Percentiles rank a stretch among this genome's conserved stretches.
These are phyloP conservation scores for Solanum gandarillasii DNA, from an alignment of 257 asterid genomes.

Conservation along the genomic window DNA sequence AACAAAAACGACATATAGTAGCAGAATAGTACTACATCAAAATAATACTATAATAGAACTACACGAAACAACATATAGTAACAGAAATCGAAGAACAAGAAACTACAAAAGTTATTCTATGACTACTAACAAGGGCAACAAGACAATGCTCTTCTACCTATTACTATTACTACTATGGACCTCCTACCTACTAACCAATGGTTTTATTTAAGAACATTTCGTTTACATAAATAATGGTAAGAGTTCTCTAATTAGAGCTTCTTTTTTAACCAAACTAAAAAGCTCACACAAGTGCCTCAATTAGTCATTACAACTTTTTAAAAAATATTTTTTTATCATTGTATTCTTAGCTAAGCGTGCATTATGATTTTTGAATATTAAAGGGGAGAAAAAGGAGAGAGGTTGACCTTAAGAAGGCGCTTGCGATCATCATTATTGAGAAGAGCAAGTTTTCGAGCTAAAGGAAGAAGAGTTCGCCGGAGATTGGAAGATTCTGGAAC, in stretches of 20 bases:
- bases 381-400: not conserved
- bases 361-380: not conserved
- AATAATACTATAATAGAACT: not conserved
- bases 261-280: not conserved
- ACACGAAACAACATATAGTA: not conserved
- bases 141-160: not conserved
- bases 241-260: not conserved
- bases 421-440: conserved; percentile 49
- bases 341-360: not conserved
- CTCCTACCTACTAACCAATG: not conserved
- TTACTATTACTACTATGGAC: not conserved
- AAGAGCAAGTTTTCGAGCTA: conserved; percentile 72
- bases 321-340: too few species aligned
- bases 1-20: not conserved
- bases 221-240: not conserved
- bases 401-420: conserved; percentile 63
- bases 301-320: not conserved
- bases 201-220: not conserved
- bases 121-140: not conserved
- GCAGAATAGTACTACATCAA: not conserved
- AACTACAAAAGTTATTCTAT: not conserved
- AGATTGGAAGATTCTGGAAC: conserved; percentile 41
- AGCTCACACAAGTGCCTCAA: not conserved
- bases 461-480: conserved; percentile 48
- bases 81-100: not conserved